These are phyloP conservation scores for Tylopilus sp. DNA, from an alignment of 768 basidiomycete species.

Conservation along the genomic window DNA sequence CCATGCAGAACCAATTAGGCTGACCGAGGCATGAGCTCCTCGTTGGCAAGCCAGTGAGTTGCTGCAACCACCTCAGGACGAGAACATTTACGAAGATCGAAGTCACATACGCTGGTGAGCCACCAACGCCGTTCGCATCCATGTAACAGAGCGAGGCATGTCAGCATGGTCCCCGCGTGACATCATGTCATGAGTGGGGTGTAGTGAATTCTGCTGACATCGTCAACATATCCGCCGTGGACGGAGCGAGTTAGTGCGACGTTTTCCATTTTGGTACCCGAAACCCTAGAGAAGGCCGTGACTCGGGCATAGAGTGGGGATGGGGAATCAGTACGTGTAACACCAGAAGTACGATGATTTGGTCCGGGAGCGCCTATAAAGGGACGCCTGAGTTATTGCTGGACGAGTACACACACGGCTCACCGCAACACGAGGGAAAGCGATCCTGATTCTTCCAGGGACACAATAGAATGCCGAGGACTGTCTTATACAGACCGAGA, in stretches of 20 bases:
- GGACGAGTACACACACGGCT: neutral
- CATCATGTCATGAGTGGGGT: neutral
- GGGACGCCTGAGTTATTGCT: constrained; percentile 2
- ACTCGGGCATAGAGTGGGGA: constrained; percentile 19
- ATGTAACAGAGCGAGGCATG: neutral
- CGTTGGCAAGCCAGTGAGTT: neutral
- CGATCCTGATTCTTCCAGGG: neutral
- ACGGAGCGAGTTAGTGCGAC: constrained; percentile 15
- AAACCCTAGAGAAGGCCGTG: constrained; percentile 9
- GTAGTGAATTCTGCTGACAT: constrained; percentile 7
- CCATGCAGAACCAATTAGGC: constrained; percentile 5
- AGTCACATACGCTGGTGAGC: neutral
- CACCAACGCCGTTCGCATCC: neutral
- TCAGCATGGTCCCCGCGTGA: no score
- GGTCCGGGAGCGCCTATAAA: constrained; percentile 4
- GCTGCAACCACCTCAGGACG: neutral
- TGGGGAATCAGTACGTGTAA: constrained; percentile 8
- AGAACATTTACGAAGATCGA: neutral
- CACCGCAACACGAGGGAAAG: neutral
- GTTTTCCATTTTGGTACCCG: constrained; percentile 8
- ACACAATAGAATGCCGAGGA: constrained; percentile 5
- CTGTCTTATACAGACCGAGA: neutral
- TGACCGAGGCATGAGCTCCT: constrained; percentile 1
- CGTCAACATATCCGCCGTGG: constrained; percentile 26
- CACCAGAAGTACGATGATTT: constrained; percentile 1